Evolutionary conservation across 2,329 filamentous ascomycete genomes (phyloP).

Genomic region (Aspergillus intermedius): DNA sequence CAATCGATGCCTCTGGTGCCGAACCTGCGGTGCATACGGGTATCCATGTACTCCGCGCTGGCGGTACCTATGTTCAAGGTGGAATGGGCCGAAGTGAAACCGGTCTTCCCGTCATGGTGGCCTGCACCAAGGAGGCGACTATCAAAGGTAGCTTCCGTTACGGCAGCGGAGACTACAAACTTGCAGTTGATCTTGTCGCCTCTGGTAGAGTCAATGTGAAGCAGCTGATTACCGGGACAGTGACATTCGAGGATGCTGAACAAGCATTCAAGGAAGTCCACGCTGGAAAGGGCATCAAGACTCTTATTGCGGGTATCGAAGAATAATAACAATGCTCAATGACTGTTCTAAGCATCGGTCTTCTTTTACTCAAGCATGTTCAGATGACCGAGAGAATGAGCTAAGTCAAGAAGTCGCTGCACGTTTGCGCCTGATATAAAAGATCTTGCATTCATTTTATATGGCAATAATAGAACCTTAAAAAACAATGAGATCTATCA

Average conservation of each 20-base stretch:
- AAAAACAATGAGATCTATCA: too few species aligned
- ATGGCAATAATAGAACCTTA: background rate
- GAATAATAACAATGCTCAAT: slow-evolving; percentile 7
- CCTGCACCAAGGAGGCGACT: slow-evolving; percentile 84
- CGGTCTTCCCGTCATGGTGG: slow-evolving; percentile 82
- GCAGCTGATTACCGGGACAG: slow-evolving; percentile 69
- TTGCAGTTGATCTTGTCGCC: slow-evolving; percentile 70
- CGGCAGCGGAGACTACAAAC: slow-evolving; percentile 76
- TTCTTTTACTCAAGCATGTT: too few species aligned
- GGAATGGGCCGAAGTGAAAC: slow-evolving; percentile 89
- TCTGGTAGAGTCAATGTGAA: slow-evolving; percentile 67
- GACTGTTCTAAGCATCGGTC: background rate
- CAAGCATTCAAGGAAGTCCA: slow-evolving; percentile 82
- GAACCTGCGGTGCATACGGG: slow-evolving; percentile 71
- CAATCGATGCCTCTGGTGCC: slow-evolving; percentile 74
- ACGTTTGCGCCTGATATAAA: background rate
- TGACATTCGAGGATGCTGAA: slow-evolving; percentile 76
- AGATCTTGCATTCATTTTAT: background rate
- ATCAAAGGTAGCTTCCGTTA: slow-evolving; percentile 87
- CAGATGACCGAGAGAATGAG: too few species aligned
- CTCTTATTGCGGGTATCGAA: slow-evolving; percentile 37
- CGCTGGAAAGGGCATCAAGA: slow-evolving; percentile 60
- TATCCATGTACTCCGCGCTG: slow-evolving; percentile 63
- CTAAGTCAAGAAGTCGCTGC: background rate
- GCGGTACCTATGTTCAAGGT: slow-evolving; percentile 74